phyloP scores from a whole-genome alignment of 371 early-diverging fungal species.

The Syncephalastrum racemosum region DNA sequence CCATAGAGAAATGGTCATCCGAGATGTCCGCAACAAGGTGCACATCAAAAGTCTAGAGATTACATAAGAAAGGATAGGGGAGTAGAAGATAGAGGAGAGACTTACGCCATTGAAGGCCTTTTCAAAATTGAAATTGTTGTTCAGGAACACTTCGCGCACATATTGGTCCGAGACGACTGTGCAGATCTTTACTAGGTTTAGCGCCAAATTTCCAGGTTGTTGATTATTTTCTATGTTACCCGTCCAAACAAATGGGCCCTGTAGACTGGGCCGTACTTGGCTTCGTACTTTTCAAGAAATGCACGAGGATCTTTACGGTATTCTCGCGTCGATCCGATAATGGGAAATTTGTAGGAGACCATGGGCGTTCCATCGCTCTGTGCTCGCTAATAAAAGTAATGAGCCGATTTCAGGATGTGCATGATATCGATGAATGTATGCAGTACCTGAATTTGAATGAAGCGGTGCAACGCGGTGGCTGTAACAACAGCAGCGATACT shows the following conservation, averaged over 20 bases:
- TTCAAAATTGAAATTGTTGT: constrained; percentile 6
- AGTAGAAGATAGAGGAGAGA: too few relatives aligned
- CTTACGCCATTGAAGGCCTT: constrained; percentile 3
- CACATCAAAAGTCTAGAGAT: constrained; percentile 14
- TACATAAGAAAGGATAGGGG: background rate
- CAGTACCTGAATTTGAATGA: too few relatives aligned
- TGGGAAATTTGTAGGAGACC: constrained; percentile 17
- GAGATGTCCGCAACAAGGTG: constrained; percentile 4
- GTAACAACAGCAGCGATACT: too few relatives aligned
- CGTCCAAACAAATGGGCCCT: constrained; percentile 16
- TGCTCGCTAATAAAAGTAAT: too few relatives aligned
- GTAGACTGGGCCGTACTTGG: constrained; percentile 13
- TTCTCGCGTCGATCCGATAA: constrained; percentile 14
- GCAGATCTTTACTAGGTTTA: background rate
- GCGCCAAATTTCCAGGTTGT: background rate
- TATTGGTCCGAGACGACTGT: constrained; percentile 6
- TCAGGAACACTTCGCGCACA: constrained; percentile 11
- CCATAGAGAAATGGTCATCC: constrained; percentile 1
- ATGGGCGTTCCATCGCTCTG: constrained; percentile 1
- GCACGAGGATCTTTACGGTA: constrained; percentile 14
- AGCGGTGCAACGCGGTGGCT: too few relatives aligned
- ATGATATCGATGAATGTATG: too few relatives aligned
- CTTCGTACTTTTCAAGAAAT: constrained; percentile 14
- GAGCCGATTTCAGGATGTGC: too few relatives aligned
- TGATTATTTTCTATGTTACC: constrained; percentile 1